These are phyloP conservation scores for Luzula sylvatica DNA, from an alignment of 176 grass and related monocot species.

Conservation along the genomic window DNA sequence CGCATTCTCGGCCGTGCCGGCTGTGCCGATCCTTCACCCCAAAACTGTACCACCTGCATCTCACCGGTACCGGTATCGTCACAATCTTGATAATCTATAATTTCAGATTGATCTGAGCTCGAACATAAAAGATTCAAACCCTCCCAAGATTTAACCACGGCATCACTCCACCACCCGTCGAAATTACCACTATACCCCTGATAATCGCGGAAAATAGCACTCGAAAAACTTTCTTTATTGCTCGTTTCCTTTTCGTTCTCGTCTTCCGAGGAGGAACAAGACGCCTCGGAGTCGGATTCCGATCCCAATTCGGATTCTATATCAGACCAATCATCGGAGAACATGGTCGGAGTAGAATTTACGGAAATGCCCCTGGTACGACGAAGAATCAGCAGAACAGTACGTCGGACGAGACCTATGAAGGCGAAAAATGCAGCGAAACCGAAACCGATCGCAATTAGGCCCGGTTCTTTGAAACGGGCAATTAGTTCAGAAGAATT, in stretches of 20 bases:
- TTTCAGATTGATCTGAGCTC: background rate
- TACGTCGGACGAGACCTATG: slow-evolving; percentile 2
- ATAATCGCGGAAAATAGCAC: background rate
- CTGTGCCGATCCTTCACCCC: background rate
- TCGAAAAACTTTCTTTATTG: background rate
- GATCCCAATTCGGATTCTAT: background rate
- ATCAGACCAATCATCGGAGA: slow-evolving; percentile 18
- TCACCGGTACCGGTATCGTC: background rate
- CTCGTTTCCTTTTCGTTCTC: slow-evolving; percentile 1
- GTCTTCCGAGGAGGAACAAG: slow-evolving; percentile 3
- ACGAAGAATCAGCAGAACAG: slow-evolving; percentile 2
- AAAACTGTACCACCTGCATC: slow-evolving; percentile 12
- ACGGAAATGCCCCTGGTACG: slow-evolving; percentile 12
- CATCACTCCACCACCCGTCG: background rate
- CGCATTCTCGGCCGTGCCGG: slow-evolving; percentile 5
- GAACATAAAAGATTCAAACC: background rate
- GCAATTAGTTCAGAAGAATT: background rate
- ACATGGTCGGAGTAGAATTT: slow-evolving; percentile 6
- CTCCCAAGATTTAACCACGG: slow-evolving; percentile 20
- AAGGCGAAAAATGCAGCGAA: slow-evolving; percentile 15
- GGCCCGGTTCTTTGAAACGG: slow-evolving; percentile 1
- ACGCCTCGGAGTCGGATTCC: background rate
- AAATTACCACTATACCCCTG: background rate
- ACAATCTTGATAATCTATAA: background rate
- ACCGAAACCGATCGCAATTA: slow-evolving; percentile 14